A percentile compares a stretch with the other conserved stretches of the same genome.
Conservation (phyloP, 331 rosid genomes). For the Malus hybrid region DNA sequence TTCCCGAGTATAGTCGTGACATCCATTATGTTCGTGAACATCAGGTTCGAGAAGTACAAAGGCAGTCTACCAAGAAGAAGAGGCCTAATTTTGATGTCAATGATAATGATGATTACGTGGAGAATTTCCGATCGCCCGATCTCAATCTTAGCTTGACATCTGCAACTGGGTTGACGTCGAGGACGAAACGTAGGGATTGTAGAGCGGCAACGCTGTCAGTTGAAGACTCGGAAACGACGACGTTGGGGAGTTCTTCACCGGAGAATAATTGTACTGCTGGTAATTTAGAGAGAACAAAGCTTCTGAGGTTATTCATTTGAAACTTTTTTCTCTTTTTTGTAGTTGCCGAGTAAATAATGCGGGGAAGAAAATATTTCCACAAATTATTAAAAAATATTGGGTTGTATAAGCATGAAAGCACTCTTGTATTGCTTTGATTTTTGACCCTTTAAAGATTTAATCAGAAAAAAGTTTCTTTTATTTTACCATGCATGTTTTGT, state of each 20-base stretch:
- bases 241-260: slow-evolving; percentile 18
- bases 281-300: slow-evolving; percentile 17
- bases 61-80: neutral
- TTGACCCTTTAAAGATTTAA: neutral
- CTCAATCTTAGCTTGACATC: slow-evolving; percentile 23
- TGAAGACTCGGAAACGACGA: slow-evolving; percentile 29
- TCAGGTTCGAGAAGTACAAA: neutral
- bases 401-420: neutral
- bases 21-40: neutral
- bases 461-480: neutral
- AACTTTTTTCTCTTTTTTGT: neutral
- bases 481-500: no score
- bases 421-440: neutral
- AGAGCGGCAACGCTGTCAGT: slow-evolving; percentile 16
- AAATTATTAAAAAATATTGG: neutral
- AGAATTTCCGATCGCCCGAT: slow-evolving; percentile 4
- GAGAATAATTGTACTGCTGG: neutral
- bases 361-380: neutral
- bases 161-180: neutral
- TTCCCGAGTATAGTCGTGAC: slow-evolving; percentile 16
- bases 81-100: neutral
- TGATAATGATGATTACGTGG: neutral
- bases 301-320: slow-evolving; percentile 43
- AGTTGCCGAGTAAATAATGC: neutral
- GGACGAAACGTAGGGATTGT: slow-evolving; percentile 9